Conservation (phyloP, 2,329 filamentous ascomycete genomes). For the Laburnicola sp. region DNA sequence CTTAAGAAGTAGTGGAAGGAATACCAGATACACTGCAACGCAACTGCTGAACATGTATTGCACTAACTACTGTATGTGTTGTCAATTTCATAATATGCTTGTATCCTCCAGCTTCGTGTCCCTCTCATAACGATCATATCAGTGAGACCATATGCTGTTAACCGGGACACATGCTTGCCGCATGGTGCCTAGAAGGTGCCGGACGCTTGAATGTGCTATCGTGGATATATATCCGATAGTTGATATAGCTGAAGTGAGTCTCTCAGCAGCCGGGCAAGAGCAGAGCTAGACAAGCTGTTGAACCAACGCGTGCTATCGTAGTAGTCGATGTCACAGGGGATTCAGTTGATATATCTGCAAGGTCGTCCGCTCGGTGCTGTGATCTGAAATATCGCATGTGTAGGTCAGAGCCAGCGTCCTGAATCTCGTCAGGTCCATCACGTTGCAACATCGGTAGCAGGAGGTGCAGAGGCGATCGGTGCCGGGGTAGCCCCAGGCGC, state of each 20-base stretch:
- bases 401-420: background rate
- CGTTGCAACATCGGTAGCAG: slow-evolving; percentile 15
- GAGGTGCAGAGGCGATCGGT: background rate
- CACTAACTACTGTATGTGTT: background rate
- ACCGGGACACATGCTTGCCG: background rate
- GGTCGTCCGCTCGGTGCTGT: background rate
- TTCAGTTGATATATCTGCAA: background rate
- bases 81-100: background rate
- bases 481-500: background rate
- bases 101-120: background rate
- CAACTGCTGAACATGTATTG: background rate
- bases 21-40: background rate
- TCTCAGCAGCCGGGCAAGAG: background rate
- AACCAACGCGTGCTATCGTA: background rate
- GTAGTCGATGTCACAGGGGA: background rate
- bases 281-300: slow-evolving; percentile 1
- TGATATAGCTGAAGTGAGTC: background rate
- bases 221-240: background rate
- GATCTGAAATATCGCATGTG: background rate
- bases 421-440: background rate
- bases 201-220: background rate
- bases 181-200: background rate
- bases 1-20: background rate
- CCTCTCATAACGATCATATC: background rate
- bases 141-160: background rate